Evolutionary conservation across 306 rosid species (phyloP), one percentile per base, ranked within the genome.

Genomic region (Malus orientalis): DNA sequence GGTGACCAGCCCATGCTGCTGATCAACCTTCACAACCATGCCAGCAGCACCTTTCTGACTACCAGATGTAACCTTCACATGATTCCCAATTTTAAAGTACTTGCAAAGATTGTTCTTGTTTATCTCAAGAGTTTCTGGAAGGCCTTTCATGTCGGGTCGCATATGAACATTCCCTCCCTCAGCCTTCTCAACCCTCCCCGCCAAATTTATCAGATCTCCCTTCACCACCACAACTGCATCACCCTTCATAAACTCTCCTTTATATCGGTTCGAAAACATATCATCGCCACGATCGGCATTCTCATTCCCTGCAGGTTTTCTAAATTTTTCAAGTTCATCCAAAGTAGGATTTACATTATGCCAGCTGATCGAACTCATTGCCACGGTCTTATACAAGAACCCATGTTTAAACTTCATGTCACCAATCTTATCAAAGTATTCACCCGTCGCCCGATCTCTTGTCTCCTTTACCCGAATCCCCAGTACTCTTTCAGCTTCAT

Each of bases 21-120:
- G 93, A 47, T 92, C 97, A 65, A 92, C 93, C 90, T 92, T 92
- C 62, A 95, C 96, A 84, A 95, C 98, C 97, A 95, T 95, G 76
- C 97, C 98, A 73, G 96, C 90, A 54, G 96, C 93, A 64, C 98
- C 98, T 79, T 90, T 90, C 78, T 95, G 97, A 63, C 91, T 77
- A 51, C 98, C 98, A 55, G 91, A 73, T 44, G 92, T 91, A 80
- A 95, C 97, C 79, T 92, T 95, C 76, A 95, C 98, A 72, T 95
- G 98, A 76, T 89, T 86, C 74, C 98, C 98, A 38, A 94, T 93
- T 76, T 92, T 93, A 78, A 92, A 92, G 82, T 91, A 90, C 84
- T 95, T 95, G 82, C 93, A 86, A 65, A 95, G 96, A 58, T 90
- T 96, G 87, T 76, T 90, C 77, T 85, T 95, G 81, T 88, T 82